Evolutionary conservation across 441 rosid genomes (phyloP), one percentile per base, ranked within the genome.

Genomic region (Theobroma grandiflorum): DNA sequence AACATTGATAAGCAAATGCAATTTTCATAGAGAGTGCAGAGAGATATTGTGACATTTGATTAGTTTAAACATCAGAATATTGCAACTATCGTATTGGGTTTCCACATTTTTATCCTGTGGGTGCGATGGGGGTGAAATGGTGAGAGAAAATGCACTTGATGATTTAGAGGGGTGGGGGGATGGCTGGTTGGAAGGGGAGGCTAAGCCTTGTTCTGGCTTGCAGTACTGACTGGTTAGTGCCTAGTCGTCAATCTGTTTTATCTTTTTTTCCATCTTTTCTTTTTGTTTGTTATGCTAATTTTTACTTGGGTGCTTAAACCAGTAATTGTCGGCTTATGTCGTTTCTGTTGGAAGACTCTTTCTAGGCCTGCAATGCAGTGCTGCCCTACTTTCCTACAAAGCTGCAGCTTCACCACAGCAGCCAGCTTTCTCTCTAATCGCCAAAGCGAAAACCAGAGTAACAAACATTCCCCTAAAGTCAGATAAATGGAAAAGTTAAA

Each of bases 401-500:
- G 52, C 77, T 74, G 66, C 66, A 74, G 26, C 52, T 43, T 47
- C 57, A 12, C 45, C 45, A n/a, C 45, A 18, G 12, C 4, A 79
- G 16, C 26, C 20, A 35, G 22, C 33, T 14, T 71, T 47, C 59
- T n/a, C 20, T 40, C 40, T 37, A 72, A 74, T 53, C 35, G 45
- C 35, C 76, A 61, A 75, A 75, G 68, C 37, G 7, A 38, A 74
- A 42, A 59, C 52, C 37, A 58, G 49, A 37, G 55, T 26, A 45
- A 72, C 62, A 75, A 75, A 75, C 79, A 75, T 80, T 80, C 75
- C 69, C 61, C 8, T 38, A 12, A 11, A 74, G 62, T 45, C 63
- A 65, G 79, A 26, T 45, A 57, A 67, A 65, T 55, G 78, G 47
- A 74, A 80, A 47, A 72, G 37, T 43, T 67, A 64, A 55, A n/a